phyloP scores from a whole-genome alignment of 768 basidiomycete species.

The Pulveroboletus sp. region DNA sequence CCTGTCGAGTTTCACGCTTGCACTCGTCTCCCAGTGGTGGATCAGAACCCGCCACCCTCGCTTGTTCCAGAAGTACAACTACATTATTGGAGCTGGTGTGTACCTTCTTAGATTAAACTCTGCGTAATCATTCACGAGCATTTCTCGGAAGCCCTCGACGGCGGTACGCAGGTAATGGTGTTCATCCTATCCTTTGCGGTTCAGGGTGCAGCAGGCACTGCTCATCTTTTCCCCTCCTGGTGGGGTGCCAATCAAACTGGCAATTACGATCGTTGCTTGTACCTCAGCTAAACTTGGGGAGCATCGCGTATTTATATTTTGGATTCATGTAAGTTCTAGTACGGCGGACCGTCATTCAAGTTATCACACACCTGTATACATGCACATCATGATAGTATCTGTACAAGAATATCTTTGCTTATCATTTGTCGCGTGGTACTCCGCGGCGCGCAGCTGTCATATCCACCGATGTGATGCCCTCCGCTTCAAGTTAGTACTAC shows the following conservation, averaged over 20 bases:
- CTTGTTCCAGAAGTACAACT: conserved; percentile 39
- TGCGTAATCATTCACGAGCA: not conserved
- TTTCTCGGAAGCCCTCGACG: conserved; percentile 32
- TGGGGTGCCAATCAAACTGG: conserved; percentile 57
- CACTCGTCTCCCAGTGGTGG: conserved; percentile 38
- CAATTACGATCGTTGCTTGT: conserved; percentile 31
- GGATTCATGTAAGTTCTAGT: no score
- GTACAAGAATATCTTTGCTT: no score
- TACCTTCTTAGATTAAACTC: not conserved
- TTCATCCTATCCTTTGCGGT: conserved; percentile 51
- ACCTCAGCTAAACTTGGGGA: not conserved
- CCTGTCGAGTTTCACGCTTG: conserved; percentile 17
- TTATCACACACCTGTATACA: no score
- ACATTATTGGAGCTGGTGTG: conserved; percentile 41
- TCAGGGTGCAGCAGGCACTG: conserved; percentile 46
- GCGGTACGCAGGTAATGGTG: conserved; percentile 50
- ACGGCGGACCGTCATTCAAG: no score
- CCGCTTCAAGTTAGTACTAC: no score
- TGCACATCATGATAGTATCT: no score
- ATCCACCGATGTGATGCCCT: no score
- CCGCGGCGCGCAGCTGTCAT: no score
- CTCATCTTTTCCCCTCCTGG: conserved; percentile 53
- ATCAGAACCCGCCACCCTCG: conserved; percentile 34
- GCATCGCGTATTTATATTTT: no score
- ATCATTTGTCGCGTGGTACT: no score